Base-by-base conservation (phyloP, 805 yeast genomes). In the Candida ficus region DNA sequence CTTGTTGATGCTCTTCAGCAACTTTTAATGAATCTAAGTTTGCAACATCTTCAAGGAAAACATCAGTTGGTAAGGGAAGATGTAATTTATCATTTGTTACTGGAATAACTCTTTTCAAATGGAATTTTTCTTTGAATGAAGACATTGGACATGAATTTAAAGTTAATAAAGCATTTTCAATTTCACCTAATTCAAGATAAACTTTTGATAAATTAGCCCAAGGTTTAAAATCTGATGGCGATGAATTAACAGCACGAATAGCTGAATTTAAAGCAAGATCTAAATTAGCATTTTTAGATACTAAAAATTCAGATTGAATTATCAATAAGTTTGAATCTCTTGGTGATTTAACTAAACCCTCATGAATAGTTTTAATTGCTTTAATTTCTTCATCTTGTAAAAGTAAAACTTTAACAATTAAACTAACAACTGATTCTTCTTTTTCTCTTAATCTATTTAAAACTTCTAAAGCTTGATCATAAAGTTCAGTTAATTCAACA, bases 101-200 rank as follows among this genome's bases (percentile, higher is more conserved):
- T 21, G 76, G 73, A 10, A 75, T 75, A 5, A 80, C 71, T 52
- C 93, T 67, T 55, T 73, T 76, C 50, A 83, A 68, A 18, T 71
- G 67, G 56, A 68, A 83, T 46, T 75, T 75, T 50, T 84, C 93
- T 54, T 78, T 80, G 10, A 83, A 75, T 1, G 66, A 52, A 39
- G 80, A 80, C 88, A 85, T 83, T 19, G 95, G 95, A 54, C 90
- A 83, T 13, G 91, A 79, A 53, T 85, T 85, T 48, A 85, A 67
- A 1, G 89, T 76, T 42, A 83, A 62, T 39, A 85, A 66, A 2
- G 93, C 85, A 49, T 81, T 75, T 56, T 83, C 90, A 56, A 77
- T 76, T 58, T 83, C 81, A 21, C 78, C 78, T 38, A 76, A 56
- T 33, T 72, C 71, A 29, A 83, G 75, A 58, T 84, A 83, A 2